Base-by-base conservation (phyloP, 2,329 filamentous ascomycete species). In the Clarireedia sp. region DNA sequence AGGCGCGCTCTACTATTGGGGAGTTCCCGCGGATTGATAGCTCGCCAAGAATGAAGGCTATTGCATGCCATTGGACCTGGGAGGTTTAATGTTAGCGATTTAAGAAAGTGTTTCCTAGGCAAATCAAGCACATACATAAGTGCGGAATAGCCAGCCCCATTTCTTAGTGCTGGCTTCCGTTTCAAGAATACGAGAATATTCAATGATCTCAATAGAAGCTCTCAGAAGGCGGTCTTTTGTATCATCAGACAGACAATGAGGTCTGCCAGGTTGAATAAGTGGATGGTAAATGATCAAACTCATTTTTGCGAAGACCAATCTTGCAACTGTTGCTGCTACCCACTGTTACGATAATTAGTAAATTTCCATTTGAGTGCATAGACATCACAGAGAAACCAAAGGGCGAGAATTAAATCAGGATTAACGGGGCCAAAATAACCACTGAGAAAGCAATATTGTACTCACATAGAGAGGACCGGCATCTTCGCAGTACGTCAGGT, bases 261-360 rank as follows among this genome's bases (percentile, higher is more conserved):
- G 58, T 56, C 60, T 62, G n/a, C 62, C 60, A 43, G 66, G 62
- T 44, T 62, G 58, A 4, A 60, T 62, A 3, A 66, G 56, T n/a
- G 70, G 70, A 8, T 70, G 62, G 50, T 70, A 72, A 16, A 72
- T 63, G 8, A 73, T 62, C 6, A 74, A 57, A 14, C 57, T 66
- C 68, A 73, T 69, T 53, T 73, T 74, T 6, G 71, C 68, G 38
- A 70, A 67, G 29, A 73, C 67, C 3, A 74, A 62, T 7, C 70
- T 67, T 4, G 69, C 66, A 12, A 71, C 62, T 17, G 73, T 78
- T 19, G 74, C 73, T 1, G 74, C 73, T 9, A 78, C 73, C 77
- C 77, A 81, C 51, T 54, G 14, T 16, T 17, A 14, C 10, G 12
- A 33, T 33, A 33, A 14, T 33, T 33, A 41, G 17, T 41, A 19